Evolutionary conservation across 257 asterid genomes (phyloP).

Genomic region (Anisodus acutangulus): DNA sequence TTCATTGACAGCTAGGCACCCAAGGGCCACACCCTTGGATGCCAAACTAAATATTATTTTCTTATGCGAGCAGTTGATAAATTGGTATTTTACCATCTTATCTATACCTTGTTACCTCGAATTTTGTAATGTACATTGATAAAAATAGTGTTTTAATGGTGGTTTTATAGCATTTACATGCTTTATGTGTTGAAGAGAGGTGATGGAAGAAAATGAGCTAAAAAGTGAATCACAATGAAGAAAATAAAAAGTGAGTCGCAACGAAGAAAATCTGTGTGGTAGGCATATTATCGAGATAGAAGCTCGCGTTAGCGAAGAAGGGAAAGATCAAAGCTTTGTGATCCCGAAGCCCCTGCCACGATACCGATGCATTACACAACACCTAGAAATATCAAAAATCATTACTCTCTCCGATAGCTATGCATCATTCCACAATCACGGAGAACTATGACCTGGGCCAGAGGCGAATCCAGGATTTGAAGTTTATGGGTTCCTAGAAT

Average conservation of each 20-base stretch:
- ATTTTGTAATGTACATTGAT: too few species aligned
- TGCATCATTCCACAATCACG: not conserved
- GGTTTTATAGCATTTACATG: too few species aligned
- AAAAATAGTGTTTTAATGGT: too few species aligned
- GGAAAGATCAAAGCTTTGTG: not conserved
- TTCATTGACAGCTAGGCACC: slow-evolving; percentile 3
- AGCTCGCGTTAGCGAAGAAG: not conserved
- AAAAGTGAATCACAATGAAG: slow-evolving; percentile 8
- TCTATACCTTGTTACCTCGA: too few species aligned
- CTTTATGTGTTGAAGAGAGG: not conserved
- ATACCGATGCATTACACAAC: not conserved
- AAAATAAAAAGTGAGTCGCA: not conserved
- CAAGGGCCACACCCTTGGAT: not conserved
- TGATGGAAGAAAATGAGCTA: not conserved
- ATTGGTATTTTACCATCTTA: too few species aligned
- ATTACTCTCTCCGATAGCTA: not conserved
- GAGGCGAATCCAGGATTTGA: not conserved
- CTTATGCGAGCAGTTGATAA: not conserved
- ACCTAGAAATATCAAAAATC: not conserved
- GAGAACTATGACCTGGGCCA: not conserved
- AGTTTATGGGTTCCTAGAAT: not conserved
- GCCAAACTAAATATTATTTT: not conserved
- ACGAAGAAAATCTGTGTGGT: not conserved
- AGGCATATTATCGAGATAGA: not conserved
- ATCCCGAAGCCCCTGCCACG: not conserved